Conservation (phyloP, 805 yeast species). For the Candida montana region DNA sequence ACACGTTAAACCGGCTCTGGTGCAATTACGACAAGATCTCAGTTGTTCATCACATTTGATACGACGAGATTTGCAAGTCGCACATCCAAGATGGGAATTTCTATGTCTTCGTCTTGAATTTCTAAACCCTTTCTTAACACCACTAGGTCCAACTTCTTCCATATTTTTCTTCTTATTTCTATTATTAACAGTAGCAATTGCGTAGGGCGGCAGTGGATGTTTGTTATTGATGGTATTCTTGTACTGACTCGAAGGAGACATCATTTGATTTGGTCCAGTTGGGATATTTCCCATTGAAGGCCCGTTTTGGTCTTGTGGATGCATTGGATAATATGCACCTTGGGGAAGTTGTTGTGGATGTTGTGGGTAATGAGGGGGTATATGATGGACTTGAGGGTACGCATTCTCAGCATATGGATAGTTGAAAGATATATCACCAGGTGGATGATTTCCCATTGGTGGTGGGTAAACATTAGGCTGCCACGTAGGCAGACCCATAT, state of each 20-base stretch:
- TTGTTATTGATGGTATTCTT: slow-evolving; percentile 10
- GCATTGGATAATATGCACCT: neutral
- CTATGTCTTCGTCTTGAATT: slow-evolving; percentile 50
- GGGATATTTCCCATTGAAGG: too few relatives aligned
- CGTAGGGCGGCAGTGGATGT: slow-evolving; percentile 34
- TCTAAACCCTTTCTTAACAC: slow-evolving; percentile 16
- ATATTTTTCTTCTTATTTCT: slow-evolving; percentile 12
- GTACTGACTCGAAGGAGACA: too few relatives aligned
- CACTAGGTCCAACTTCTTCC: slow-evolving; percentile 3
- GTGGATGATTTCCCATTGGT: neutral
- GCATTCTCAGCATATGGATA: neutral
- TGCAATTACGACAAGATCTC: slow-evolving; percentile 56
- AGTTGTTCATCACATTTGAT: slow-evolving; percentile 61
- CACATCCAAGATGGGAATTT: slow-evolving; percentile 73
- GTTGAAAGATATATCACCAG: neutral
- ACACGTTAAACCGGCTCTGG: slow-evolving; percentile 40
- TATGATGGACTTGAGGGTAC: neutral
- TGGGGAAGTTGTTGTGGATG: neutral
- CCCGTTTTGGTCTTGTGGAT: neutral
- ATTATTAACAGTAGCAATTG: slow-evolving; percentile 24
- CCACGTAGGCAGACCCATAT: neutral
- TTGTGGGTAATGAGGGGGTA: neutral
- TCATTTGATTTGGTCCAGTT: too few relatives aligned
- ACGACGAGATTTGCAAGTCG: slow-evolving; percentile 56
- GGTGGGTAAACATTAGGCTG: neutral